These are phyloP conservation scores for Hortiboletus flavorubellus DNA, from an alignment of 768 basidiomycete species.

Conservation along the genomic window DNA sequence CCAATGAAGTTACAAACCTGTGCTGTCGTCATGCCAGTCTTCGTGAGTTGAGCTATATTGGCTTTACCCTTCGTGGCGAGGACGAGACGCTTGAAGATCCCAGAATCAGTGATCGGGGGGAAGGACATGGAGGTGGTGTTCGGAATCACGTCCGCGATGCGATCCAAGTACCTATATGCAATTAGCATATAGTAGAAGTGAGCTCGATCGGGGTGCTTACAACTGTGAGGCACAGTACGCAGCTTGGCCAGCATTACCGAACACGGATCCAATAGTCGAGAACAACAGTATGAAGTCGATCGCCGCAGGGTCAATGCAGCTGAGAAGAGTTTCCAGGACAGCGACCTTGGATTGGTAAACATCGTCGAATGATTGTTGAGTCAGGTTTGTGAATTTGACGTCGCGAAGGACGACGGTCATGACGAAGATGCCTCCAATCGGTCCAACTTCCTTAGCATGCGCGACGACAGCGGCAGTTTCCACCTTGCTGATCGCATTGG, in stretches of 20 bases:
- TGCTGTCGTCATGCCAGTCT: constrained; percentile 31
- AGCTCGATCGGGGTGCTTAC: background rate
- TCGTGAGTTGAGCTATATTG: constrained; percentile 28
- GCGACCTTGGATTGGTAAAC: background rate
- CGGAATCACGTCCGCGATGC: constrained; percentile 28
- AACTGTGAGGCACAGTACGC: constrained; percentile 23
- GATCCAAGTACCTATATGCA: constrained; percentile 28
- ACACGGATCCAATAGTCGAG: constrained; percentile 34
- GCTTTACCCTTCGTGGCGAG: constrained; percentile 25
- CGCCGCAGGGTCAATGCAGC: constrained; percentile 12
- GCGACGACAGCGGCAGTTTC: constrained; percentile 25
- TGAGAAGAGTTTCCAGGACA: constrained; percentile 16
- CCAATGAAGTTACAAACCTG: no score
- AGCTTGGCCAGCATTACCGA: constrained; percentile 28
- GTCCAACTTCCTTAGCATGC: constrained; percentile 19
- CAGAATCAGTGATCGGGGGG: constrained; percentile 34
- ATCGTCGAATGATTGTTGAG: constrained; percentile 30
- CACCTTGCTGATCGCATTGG: constrained; percentile 21
- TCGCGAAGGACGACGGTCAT: constrained; percentile 37
- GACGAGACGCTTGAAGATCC: constrained; percentile 34
- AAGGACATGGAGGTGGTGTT: constrained; percentile 34
- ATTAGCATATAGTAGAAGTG: background rate
- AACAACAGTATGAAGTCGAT: constrained; percentile 34
- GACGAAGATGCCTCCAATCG: constrained; percentile 32
- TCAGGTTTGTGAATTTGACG: constrained; percentile 32